Conservation (phyloP, 805 yeast species). For the Hyphopichia homilentoma region DNA sequence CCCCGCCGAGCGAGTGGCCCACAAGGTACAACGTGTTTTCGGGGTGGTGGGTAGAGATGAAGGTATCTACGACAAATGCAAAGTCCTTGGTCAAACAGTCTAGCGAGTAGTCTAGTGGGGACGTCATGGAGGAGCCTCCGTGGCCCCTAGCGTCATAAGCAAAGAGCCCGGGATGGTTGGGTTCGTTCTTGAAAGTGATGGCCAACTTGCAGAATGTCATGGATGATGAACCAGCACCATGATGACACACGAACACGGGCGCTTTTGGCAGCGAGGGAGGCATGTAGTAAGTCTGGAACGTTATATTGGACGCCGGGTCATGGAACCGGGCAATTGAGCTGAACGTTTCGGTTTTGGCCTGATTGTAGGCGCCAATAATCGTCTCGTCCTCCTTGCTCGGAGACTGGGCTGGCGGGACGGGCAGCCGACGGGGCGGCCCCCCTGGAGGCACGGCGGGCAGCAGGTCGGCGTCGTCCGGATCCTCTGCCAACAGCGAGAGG, state of each 20-base stretch:
- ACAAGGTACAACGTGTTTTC: slow-evolving; percentile 49
- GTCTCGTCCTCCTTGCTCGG: no score
- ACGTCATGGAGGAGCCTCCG: slow-evolving; percentile 40
- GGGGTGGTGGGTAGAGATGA: slow-evolving; percentile 19
- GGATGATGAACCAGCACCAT: slow-evolving; percentile 93
- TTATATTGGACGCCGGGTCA: background rate
- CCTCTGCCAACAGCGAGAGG: slow-evolving; percentile 15
- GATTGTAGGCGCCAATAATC: no score
- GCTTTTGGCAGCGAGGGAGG: slow-evolving; percentile 40
- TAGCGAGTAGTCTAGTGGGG: slow-evolving; percentile 36
- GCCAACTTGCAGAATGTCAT: slow-evolving; percentile 66
- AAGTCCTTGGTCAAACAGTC: slow-evolving; percentile 59
- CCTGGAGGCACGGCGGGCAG: background rate
- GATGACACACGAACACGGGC: slow-evolving; percentile 75
- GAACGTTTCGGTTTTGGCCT: no score
- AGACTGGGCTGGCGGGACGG: background rate
- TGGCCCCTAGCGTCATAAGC: slow-evolving; percentile 85
- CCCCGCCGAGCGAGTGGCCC: slow-evolving; percentile 94
- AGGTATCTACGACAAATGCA: slow-evolving; percentile 38
- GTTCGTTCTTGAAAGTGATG: slow-evolving; percentile 20
- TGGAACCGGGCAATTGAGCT: no score
- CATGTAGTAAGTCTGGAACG: slow-evolving; percentile 49
- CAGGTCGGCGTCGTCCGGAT: slow-evolving; percentile 1
- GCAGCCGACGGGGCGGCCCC: slow-evolving; percentile 1
- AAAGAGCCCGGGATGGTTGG: slow-evolving; percentile 59